Evolutionary conservation across 208 protist species (phyloP).

Genomic region (Acanthamoeba lugdunensis): DNA sequence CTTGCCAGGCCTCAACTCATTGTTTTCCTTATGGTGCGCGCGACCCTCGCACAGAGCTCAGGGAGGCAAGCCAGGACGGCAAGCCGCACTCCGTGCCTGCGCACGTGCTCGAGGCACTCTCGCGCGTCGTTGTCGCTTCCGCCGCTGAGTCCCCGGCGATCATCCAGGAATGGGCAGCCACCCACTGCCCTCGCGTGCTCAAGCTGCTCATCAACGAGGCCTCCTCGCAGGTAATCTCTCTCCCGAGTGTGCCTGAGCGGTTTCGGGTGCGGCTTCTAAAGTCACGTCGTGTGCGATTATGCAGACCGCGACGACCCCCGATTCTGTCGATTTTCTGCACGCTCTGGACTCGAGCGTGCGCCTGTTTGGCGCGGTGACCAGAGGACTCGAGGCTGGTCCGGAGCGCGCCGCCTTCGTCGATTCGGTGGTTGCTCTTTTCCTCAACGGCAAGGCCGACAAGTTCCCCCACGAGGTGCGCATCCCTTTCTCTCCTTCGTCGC

Average conservation of each 20-base stretch:
- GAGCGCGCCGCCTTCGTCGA: conserved; percentile 29
- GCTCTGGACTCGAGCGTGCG: background rate
- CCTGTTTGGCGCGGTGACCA: conserved; percentile 36
- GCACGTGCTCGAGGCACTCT: background rate
- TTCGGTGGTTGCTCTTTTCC: background rate
- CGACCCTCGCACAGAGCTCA: background rate
- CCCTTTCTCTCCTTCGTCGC: background rate
- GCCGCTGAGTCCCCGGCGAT: background rate
- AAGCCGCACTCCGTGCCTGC: background rate
- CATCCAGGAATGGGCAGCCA: background rate
- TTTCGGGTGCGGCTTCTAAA: too few relatives aligned
- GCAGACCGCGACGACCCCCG: background rate
- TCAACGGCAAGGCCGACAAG: conserved; percentile 3
- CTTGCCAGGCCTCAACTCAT: too few relatives aligned
- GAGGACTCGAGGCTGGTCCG: background rate
- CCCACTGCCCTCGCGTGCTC: conserved; percentile 2
- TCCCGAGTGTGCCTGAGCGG: background rate
- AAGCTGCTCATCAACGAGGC: conserved; percentile 7
- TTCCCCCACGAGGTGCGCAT: conserved; percentile 5
- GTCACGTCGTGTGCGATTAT: too few relatives aligned
- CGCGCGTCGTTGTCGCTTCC: background rate
- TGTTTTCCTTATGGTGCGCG: background rate
- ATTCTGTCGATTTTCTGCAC: background rate
- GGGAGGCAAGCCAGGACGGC: background rate
- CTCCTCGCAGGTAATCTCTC: background rate